A percentile compares a stretch with the other conserved stretches of the same genome.
Evolutionary conservation across 2,329 filamentous ascomycete genomes (phyloP).

Genomic region (Plectosphaerella cucumerina): DNA sequence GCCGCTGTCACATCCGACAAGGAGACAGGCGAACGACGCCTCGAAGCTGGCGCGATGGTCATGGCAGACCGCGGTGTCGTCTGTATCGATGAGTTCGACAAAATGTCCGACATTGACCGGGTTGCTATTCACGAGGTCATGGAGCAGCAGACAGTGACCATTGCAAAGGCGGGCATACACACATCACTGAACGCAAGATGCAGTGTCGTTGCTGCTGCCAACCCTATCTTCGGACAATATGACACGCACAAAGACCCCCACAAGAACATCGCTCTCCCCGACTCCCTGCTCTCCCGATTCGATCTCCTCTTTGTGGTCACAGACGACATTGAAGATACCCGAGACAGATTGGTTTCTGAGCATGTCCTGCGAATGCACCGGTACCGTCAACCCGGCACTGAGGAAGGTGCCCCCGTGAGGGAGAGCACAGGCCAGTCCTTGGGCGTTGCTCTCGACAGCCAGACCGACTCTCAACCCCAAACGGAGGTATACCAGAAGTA

Average conservation of each 20-base stretch:
- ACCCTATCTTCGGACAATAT: slow-evolving; percentile 97
- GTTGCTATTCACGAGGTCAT: slow-evolving; percentile 99
- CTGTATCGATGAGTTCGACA: slow-evolving; percentile 99
- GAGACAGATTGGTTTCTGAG: slow-evolving; percentile 88
- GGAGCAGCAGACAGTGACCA: slow-evolving; percentile 99
- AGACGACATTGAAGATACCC: slow-evolving; percentile 92
- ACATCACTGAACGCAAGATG: slow-evolving; percentile 95
- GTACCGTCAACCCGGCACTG: slow-evolving; percentile 86
- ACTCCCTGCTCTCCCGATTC: slow-evolving; percentile 96
- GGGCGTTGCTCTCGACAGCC: slow-evolving; percentile 79
- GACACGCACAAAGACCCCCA: slow-evolving; percentile 98
- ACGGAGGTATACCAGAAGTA: slow-evolving; percentile 96
- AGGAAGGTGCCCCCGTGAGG: slow-evolving; percentile 91
- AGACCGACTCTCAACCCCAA: slow-evolving; percentile 65
- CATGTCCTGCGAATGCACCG: slow-evolving; percentile 97
- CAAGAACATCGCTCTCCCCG: slow-evolving; percentile 95
- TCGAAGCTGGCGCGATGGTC: slow-evolving; percentile 98
- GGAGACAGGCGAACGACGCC: slow-evolving; percentile 88
- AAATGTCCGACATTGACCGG: slow-evolving; percentile 97
- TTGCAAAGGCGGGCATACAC: slow-evolving; percentile 97
- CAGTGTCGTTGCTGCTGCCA: slow-evolving; percentile 93
- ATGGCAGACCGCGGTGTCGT: slow-evolving; percentile 95
- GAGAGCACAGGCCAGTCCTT: slow-evolving; percentile 82
- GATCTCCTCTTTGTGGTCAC: slow-evolving; percentile 97
- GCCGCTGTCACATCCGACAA: slow-evolving; percentile 96